Evolutionary conservation across 2,329 filamentous ascomycete genomes (phyloP).

Genomic region (Zymoseptoria pseudotritici): DNA sequence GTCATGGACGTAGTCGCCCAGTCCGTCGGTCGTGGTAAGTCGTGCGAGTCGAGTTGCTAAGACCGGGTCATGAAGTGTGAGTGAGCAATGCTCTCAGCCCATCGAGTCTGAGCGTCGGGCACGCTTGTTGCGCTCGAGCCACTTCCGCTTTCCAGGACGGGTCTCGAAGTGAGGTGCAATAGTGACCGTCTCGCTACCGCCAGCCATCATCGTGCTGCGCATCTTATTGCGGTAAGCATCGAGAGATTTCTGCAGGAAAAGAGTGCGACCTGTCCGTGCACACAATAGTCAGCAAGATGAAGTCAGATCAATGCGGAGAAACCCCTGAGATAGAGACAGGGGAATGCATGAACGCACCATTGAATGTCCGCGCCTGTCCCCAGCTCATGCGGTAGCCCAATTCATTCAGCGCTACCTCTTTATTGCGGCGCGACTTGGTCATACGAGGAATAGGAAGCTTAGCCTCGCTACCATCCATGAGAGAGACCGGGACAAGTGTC

Average conservation of each 20-base stretch:
- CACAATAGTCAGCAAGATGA: conserved; percentile 7
- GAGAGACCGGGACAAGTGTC: conserved; percentile 41
- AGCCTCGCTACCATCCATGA: conserved; percentile 61
- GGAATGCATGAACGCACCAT: conserved; percentile 40
- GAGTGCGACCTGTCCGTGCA: conserved; percentile 12
- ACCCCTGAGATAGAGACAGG: not conserved
- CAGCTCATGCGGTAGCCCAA: conserved; percentile 93
- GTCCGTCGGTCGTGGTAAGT: not conserved
- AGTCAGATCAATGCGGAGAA: not conserved
- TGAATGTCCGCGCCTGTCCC: conserved; percentile 89
- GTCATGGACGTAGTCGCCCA: not conserved
- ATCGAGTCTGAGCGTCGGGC: conserved; percentile 15
- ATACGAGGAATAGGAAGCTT: conserved; percentile 71
- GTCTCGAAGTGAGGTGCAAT: conserved; percentile 84
- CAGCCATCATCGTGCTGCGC: conserved; percentile 68
- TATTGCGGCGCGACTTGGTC: conserved; percentile 60
- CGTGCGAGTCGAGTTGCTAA: not conserved
- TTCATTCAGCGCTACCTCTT: conserved; percentile 88
- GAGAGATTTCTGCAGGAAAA: conserved; percentile 48
- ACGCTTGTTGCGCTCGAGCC: conserved; percentile 42
- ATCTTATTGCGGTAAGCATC: conserved; percentile 94
- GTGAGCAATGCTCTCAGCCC: not conserved
- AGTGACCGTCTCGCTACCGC: conserved; percentile 65
- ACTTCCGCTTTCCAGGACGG: conserved; percentile 68
- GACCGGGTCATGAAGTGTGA: too few relatives aligned